These are phyloP conservation scores for Coemansia sp. DNA, from an alignment of 192 early-diverging fungal genomes.

Conservation along the genomic window DNA sequence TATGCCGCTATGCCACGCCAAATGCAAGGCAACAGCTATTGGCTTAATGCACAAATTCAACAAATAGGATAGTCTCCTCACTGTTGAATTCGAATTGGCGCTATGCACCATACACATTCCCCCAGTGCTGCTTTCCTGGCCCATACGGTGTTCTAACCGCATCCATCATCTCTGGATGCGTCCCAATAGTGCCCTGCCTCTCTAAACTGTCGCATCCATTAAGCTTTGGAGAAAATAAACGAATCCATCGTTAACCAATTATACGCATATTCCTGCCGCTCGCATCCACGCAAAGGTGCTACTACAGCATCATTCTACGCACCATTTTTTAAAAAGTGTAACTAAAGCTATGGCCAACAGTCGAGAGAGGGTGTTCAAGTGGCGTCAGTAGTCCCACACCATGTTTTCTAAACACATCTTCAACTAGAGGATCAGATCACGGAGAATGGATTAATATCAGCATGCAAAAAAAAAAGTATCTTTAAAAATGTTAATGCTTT, in stretches of 20 bases:
- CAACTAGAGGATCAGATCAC: neutral
- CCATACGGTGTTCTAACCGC: no score
- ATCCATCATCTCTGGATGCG: no score
- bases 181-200: no score
- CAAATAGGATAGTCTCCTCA: no score
- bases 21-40: no score
- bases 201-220: constrained; percentile 5
- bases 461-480: constrained; percentile 6
- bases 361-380: constrained; percentile 15
- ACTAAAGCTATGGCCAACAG: constrained; percentile 23
- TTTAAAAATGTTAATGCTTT: neutral
- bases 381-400: neutral
- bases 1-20: no score
- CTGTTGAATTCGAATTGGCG: no score
- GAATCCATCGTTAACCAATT: neutral
- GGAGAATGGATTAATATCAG: constrained; percentile 11
- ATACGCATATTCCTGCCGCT: no score
- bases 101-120: no score
- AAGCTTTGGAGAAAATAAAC: neutral
- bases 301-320: constrained; percentile 10
- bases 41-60: no score
- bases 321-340: constrained; percentile 45
- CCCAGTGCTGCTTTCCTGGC: no score
- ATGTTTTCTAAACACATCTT: constrained; percentile 1
- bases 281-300: neutral